phyloP scores from a whole-genome alignment of 768 basidiomycete genomes.

The Tricholoma bakamatsutake region DNA sequence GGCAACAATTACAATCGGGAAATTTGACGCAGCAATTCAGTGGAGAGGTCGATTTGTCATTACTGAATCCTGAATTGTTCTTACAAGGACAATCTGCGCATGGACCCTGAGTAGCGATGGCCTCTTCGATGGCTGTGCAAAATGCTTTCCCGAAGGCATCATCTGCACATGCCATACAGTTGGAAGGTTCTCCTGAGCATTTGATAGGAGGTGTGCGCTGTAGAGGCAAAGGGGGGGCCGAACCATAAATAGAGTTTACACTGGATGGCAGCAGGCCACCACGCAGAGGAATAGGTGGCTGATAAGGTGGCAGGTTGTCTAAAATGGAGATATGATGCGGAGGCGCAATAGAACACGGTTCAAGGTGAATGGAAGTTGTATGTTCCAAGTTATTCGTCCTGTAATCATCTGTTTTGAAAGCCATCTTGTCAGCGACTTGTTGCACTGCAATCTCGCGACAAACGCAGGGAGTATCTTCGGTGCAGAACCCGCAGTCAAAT shows the following conservation, averaged over 20 bases:
- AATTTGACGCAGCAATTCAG: slow-evolving; percentile 18
- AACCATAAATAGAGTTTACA: slow-evolving; percentile 50
- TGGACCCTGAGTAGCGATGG: slow-evolving; percentile 43
- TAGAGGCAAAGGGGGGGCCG: slow-evolving; percentile 26
- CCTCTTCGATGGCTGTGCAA: slow-evolving; percentile 67
- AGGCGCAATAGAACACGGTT: slow-evolving; percentile 18
- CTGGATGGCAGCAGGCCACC: slow-evolving; percentile 38
- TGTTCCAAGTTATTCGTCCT: slow-evolving; percentile 15
- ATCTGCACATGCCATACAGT: slow-evolving; percentile 80
- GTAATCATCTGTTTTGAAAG: slow-evolving; percentile 20
- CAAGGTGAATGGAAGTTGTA: slow-evolving; percentile 19
- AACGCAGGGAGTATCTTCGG: slow-evolving; percentile 62
- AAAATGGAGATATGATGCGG: slow-evolving; percentile 50
- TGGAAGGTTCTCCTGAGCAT: slow-evolving; percentile 84
- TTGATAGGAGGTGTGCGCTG: slow-evolving; percentile 24
- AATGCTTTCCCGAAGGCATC: slow-evolving; percentile 87
- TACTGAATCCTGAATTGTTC: not conserved
- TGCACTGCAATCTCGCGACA: slow-evolving; percentile 65
- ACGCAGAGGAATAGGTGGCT: slow-evolving; percentile 78
- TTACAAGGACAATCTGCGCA: slow-evolving; percentile 52
- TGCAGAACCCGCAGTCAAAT: slow-evolving; percentile 75
- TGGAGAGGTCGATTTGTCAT: not conserved
- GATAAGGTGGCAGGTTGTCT: slow-evolving; percentile 73
- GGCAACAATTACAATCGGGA: slow-evolving; percentile 19
- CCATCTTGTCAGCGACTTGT: slow-evolving; percentile 26